A percentile compares a stretch with the other conserved stretches of the same genome.
Evolutionary conservation across 2,329 filamentous ascomycete species (phyloP).

Genomic region (Ophiostoma australiae): DNA sequence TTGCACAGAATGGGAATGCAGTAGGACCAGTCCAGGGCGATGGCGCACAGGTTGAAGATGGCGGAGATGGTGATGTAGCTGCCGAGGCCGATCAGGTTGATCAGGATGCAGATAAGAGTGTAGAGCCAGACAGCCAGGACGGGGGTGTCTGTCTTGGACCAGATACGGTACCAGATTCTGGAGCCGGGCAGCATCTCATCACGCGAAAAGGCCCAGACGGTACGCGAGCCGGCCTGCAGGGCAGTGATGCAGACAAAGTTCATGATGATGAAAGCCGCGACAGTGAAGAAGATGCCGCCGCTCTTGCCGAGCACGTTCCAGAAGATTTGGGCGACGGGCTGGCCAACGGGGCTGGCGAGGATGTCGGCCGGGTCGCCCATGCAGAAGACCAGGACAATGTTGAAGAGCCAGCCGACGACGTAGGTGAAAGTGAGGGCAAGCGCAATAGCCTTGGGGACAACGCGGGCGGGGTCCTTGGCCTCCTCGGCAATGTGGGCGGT

Average conservation of each 20-base stretch:
- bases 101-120: conserved; percentile 49
- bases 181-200: conserved; percentile 47
- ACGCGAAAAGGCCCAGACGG: conserved; percentile 52
- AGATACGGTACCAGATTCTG: conserved; percentile 46
- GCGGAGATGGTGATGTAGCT: conserved; percentile 49
- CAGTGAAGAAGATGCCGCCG: conserved; percentile 50
- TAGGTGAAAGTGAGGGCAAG: conserved; percentile 54
- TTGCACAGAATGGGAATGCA: conserved; percentile 54
- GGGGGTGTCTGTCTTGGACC: conserved; percentile 46
- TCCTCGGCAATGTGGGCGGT: conserved; percentile 47
- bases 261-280: conserved; percentile 53
- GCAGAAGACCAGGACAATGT: conserved; percentile 54
- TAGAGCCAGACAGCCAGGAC: conserved; percentile 53
- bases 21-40: conserved; percentile 52
- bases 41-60: conserved; percentile 52
- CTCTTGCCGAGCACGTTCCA: conserved; percentile 52
- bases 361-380: conserved; percentile 49
- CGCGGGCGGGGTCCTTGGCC: conserved; percentile 35
- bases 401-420: conserved; percentile 52
- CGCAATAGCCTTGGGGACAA: conserved; percentile 49
- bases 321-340: conserved; percentile 54
- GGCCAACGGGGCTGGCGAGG: conserved; percentile 42
- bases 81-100: conserved; percentile 56
- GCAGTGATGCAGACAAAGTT: conserved; percentile 56
- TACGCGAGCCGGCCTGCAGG: conserved; percentile 49